Percentiles rank a stretch among this genome's conserved stretches.
phyloP scores from a whole-genome alignment of 768 basidiomycete genomes.

The Suillus cothurnatus region DNA sequence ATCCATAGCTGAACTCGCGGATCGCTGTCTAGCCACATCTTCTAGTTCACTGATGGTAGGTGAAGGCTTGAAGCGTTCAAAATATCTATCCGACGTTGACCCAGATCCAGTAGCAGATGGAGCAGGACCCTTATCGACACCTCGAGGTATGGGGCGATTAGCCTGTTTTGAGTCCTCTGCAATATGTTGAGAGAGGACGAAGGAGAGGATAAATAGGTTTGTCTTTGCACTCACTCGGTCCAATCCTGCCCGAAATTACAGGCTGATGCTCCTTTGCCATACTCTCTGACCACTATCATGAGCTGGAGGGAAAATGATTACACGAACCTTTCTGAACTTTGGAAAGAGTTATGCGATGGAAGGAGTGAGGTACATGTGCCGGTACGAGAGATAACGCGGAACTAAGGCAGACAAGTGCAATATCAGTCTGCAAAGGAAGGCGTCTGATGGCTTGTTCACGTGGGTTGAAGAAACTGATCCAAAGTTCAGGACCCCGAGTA shows the following conservation, averaged over 20 bases:
- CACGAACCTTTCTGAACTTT: not conserved
- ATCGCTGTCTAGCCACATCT: conserved; percentile 12
- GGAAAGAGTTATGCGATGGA: not conserved
- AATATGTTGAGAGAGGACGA: conserved; percentile 12
- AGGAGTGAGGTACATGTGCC: not conserved
- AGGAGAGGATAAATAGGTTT: conserved; percentile 11
- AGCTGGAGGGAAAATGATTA: not conserved
- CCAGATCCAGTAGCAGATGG: conserved; percentile 20
- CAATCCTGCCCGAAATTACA: conserved; percentile 49
- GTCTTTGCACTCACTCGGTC: conserved; percentile 36
- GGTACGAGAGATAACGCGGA: not conserved
- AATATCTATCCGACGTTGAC: conserved; percentile 22
- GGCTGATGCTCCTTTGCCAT: conserved; percentile 39
- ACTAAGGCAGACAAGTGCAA: no score
- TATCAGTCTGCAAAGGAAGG: not conserved
- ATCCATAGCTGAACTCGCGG: conserved; percentile 21
- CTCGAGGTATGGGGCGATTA: conserved; percentile 12
- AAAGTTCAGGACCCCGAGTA: not conserved
- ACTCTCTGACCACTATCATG: conserved; percentile 24
- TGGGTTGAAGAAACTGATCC: not conserved
- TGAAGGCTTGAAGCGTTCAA: conserved; percentile 22
- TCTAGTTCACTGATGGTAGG: conserved; percentile 33
- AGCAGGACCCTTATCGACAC: conserved; percentile 20
- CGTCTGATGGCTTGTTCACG: not conserved
- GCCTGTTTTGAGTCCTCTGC: conserved; percentile 1